Conservation (phyloP, 441 rosid genomes). For the Raphanus hybrid region DNA sequence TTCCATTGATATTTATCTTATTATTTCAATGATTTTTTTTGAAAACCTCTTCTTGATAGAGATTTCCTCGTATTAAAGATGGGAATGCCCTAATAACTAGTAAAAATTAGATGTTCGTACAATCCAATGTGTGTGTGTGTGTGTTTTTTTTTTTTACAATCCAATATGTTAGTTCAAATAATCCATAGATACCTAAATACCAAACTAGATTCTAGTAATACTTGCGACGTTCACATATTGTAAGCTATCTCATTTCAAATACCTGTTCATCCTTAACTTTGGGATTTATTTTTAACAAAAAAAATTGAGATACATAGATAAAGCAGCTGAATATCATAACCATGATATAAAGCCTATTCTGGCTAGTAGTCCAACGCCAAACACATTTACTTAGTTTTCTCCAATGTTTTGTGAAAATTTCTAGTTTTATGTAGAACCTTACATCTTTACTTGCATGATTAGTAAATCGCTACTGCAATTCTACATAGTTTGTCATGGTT, state of each 20-base stretch:
- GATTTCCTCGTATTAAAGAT: not conserved
- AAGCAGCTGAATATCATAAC: not conserved
- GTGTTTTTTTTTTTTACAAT: not conserved
- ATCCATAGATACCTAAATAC: not conserved
- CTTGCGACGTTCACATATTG: not conserved
- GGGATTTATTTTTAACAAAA: not conserved
- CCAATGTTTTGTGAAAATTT: not conserved
- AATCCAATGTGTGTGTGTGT: not conserved
- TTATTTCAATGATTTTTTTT: not conserved
- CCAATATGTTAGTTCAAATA: not conserved
- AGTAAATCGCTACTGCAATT: not conserved
- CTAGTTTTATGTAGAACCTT: not conserved
- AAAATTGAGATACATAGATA: not conserved
- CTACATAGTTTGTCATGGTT: not conserved
- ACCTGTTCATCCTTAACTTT: not conserved
- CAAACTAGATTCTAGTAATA: not conserved
- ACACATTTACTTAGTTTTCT: not conserved
- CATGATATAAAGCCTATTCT: not conserved
- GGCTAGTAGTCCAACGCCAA: not conserved
- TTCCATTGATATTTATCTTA: not conserved
- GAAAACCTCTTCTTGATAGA: not conserved
- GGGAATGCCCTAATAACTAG: not conserved
- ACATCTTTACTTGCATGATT: slow-evolving; percentile 6
- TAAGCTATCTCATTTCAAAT: not conserved
- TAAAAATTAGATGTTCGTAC: not conserved